Percentiles rank a stretch among this genome's conserved stretches.
Evolutionary conservation across 2,329 filamentous ascomycete genomes (phyloP).

Genomic region (Botrytis medusae): DNA sequence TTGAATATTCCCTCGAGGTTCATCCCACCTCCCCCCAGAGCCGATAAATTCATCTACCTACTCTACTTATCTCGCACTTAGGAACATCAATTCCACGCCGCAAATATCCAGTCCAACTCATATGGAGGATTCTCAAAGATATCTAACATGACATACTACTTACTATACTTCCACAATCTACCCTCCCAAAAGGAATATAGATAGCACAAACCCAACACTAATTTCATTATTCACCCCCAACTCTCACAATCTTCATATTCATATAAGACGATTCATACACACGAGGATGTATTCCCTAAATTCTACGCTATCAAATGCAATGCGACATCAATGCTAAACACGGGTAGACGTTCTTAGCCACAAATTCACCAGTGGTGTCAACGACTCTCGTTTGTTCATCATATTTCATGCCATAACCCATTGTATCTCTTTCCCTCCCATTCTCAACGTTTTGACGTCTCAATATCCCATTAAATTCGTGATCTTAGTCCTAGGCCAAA

Average conservation of each 20-base stretch:
- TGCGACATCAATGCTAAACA: background rate
- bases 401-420: background rate
- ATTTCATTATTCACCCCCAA: background rate
- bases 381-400: background rate
- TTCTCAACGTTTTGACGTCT: background rate
- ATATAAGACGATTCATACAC: background rate
- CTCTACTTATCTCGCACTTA: background rate
- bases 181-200: background rate
- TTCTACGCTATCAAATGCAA: background rate
- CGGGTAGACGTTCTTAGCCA: background rate
- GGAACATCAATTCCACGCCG: background rate
- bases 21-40: background rate
- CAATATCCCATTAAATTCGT: background rate
- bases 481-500: background rate
- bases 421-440: background rate
- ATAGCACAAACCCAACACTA: background rate
- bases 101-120: background rate
- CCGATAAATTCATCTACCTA: background rate
- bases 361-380: background rate
- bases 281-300: background rate
- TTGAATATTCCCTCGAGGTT: background rate
- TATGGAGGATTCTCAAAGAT: background rate
- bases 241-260: background rate
- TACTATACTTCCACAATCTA: background rate
- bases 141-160: background rate